Evolutionary conservation across 768 basidiomycete species (phyloP).

Genomic region (Tricholoma sp.): DNA sequence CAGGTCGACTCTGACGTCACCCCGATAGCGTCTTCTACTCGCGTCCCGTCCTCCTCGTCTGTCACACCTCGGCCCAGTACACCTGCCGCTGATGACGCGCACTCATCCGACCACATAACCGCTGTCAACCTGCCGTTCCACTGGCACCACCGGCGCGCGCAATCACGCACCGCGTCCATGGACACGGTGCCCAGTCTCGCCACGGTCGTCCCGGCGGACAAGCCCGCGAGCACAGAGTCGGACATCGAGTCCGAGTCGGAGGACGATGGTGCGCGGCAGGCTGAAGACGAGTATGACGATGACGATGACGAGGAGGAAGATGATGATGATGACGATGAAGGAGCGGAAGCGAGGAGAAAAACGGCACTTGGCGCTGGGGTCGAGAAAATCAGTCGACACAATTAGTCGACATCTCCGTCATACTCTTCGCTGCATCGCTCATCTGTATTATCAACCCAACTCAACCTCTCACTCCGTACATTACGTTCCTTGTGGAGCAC

Average conservation of each 20-base stretch:
- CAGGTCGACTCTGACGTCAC: constrained; percentile 1
- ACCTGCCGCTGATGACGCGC: background rate
- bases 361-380: constrained; percentile 14
- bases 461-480: too few relatives aligned
- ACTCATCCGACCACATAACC: constrained; percentile 9
- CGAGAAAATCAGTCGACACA: constrained; percentile 21
- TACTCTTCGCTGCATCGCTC: background rate
- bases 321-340: constrained; percentile 12
- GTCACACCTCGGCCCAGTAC: background rate
- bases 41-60: background rate
- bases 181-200: background rate
- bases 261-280: background rate
- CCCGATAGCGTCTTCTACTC: background rate
- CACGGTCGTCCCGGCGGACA: background rate
- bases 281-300: constrained; percentile 10
- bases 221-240: background rate
- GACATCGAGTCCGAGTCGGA: constrained; percentile 11
- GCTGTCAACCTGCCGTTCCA: constrained; percentile 11
- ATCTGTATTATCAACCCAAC: background rate
- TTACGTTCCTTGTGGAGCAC: too few relatives aligned
- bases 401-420: background rate
- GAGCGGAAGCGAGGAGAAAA: constrained; percentile 1
- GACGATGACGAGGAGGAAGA: constrained; percentile 15
- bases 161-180: constrained; percentile 5
- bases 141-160: constrained; percentile 8